A percentile compares a stretch with the other conserved stretches of the same genome.
These are phyloP conservation scores for Cystofilobasidium bisporidii DNA, from an alignment of 768 basidiomycete species.

Conservation along the genomic window DNA sequence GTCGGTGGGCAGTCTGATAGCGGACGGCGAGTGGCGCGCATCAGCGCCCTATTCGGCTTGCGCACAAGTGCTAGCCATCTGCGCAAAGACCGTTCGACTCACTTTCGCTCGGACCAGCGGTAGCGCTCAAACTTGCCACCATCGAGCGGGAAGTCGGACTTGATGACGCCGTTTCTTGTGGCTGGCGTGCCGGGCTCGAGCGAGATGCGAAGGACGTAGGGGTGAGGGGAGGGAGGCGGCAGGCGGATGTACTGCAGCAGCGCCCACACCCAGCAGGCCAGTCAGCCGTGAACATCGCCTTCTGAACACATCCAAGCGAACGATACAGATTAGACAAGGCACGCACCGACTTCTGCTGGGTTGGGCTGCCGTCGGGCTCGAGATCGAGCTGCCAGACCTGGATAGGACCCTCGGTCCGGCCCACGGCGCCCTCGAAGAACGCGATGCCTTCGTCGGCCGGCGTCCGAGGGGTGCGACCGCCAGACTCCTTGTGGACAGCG, in stretches of 20 bases:
- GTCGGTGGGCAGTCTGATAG: constrained; percentile 63
- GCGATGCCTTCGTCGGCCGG: constrained; percentile 87
- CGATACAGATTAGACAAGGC: background rate
- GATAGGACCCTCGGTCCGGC: constrained; percentile 49
- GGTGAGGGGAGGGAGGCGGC: constrained; percentile 67
- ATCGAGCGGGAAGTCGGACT: constrained; percentile 93
- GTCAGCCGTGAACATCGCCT: too few relatives aligned
- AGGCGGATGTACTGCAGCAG: constrained; percentile 86
- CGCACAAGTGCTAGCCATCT: too few relatives aligned
- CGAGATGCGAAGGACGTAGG: constrained; percentile 83
- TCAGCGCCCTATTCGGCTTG: too few relatives aligned
- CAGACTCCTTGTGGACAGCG: background rate
- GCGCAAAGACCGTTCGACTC: too few relatives aligned
- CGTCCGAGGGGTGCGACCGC: constrained; percentile 47
- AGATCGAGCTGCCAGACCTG: constrained; percentile 77
- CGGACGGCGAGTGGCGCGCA: background rate
- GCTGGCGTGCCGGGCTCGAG: constrained; percentile 88
- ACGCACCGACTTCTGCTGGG: constrained; percentile 68
- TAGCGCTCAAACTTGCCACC: constrained; percentile 75
- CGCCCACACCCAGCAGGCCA: background rate
- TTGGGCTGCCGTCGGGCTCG: constrained; percentile 83
- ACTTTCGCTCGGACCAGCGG: constrained; percentile 66
- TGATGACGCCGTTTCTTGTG: constrained; percentile 79
- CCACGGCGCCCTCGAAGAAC: constrained; percentile 60
- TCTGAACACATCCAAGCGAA: background rate